Evolutionary conservation across 2,329 filamentous ascomycete species (phyloP).

Genomic region (Nectriaceae sp.): DNA sequence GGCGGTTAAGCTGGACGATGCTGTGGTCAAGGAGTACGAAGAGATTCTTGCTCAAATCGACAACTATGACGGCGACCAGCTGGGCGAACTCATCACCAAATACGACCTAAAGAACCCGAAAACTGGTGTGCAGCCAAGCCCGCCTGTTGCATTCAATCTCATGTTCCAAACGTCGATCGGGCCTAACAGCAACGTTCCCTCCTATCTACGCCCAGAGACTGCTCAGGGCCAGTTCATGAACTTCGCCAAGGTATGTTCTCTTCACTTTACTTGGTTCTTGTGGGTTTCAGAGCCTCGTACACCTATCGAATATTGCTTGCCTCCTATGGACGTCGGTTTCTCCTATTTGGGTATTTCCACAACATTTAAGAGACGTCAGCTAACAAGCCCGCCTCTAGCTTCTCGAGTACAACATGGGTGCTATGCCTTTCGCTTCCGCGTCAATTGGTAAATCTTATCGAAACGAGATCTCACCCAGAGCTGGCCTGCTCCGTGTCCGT

Average conservation of each 20-base stretch:
- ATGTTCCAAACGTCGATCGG: constrained; percentile 98
- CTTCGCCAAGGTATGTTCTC: no score
- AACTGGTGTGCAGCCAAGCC: constrained; percentile 73
- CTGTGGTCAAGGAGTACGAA: constrained; percentile 85
- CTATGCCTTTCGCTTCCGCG: constrained; percentile 96
- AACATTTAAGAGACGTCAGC: no score
- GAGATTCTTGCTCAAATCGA: constrained; percentile 90
- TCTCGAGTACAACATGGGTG: constrained; percentile 91
- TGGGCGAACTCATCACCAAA: constrained; percentile 86
- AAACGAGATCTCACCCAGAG: constrained; percentile 94
- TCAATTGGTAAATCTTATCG: constrained; percentile 98
- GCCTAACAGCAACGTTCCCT: constrained; percentile 82
- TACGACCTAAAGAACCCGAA: constrained; percentile 87
- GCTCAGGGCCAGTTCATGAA: constrained; percentile 98
- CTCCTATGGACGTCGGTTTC: no score
- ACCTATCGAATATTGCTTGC: no score
- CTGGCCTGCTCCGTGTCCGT: constrained; percentile 88
- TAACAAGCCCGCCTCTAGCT: no score
- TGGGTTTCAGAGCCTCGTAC: no score
- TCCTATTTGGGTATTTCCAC: no score
- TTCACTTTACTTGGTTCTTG: no score
- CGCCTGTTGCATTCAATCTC: constrained; percentile 92
- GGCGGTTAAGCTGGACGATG: constrained; percentile 84
- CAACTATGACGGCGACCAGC: constrained; percentile 86
- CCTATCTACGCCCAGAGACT: constrained; percentile 90